phyloP scores from a whole-genome alignment of 108 stramenopile species.

The Skeletonema marinoi region DNA sequence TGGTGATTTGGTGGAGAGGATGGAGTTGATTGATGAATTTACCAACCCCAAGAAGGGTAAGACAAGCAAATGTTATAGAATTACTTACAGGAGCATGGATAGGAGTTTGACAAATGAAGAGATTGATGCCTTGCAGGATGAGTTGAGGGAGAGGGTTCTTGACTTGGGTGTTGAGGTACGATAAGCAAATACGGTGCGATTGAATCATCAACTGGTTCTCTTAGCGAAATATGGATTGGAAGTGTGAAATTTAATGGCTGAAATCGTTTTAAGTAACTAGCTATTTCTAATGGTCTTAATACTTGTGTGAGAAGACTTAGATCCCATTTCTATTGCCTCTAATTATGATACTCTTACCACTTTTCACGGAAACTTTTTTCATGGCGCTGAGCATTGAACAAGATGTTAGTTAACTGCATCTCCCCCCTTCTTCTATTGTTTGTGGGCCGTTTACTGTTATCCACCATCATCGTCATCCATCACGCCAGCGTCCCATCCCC shows the following conservation, averaged over 20 bases:
- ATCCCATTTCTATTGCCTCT: not conserved
- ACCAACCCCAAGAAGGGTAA: conserved; percentile 79
- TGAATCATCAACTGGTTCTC: not conserved
- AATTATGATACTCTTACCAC: too few relatives aligned
- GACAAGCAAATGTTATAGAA: conserved; percentile 72
- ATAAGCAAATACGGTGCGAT: conserved; percentile 18
- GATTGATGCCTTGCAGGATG: conserved; percentile 74
- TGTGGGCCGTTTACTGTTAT: not conserved
- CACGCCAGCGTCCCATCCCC: not conserved
- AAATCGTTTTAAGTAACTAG: not conserved
- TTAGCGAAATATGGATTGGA: not conserved
- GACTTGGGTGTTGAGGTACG: conserved; percentile 64
- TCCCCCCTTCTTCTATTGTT: not conserved
- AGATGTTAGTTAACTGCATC: not conserved
- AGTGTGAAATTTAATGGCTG: not conserved
- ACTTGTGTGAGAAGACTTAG: not conserved
- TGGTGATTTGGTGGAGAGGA: conserved; percentile 83
- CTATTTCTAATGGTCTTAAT: not conserved
- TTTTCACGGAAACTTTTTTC: too few relatives aligned
- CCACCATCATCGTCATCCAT: not conserved
- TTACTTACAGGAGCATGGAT: conserved; percentile 87
- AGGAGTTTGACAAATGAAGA: conserved; percentile 86
- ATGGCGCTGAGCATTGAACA: not conserved
- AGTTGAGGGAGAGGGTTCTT: conserved; percentile 48
- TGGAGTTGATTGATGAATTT: conserved; percentile 83